Conservation (phyloP, 768 basidiomycete genomes). For the Boletus eberwhitei region DNA sequence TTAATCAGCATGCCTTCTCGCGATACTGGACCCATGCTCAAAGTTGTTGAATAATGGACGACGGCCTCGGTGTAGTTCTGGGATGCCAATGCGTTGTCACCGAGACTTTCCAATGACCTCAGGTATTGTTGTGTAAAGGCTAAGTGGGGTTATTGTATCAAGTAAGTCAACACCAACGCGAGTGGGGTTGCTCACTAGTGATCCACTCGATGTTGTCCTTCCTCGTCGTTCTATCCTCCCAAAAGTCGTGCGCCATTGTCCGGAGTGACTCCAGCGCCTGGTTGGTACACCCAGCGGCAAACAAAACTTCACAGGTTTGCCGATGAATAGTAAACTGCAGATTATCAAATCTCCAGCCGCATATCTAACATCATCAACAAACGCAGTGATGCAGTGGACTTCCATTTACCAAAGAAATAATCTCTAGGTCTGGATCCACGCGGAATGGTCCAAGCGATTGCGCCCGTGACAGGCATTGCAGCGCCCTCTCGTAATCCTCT, state of each 20-base stretch:
- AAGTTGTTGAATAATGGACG: background rate
- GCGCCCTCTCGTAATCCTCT: background rate
- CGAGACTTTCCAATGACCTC: background rate
- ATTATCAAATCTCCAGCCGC: slow-evolving; percentile 12
- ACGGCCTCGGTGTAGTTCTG: slow-evolving; percentile 2
- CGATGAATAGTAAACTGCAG: background rate
- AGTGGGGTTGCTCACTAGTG: background rate
- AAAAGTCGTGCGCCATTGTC: background rate
- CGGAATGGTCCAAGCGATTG: slow-evolving; percentile 5
- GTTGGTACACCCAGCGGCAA: background rate
- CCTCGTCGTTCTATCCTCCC: background rate
- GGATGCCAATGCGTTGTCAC: background rate
- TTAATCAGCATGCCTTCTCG: slow-evolving; percentile 2
- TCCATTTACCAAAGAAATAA: background rate
- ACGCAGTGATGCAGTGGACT: background rate
- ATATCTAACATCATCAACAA: slow-evolving; percentile 1
- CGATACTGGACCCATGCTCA: background rate
- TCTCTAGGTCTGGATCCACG: background rate
- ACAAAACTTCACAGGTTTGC: slow-evolving; percentile 2
- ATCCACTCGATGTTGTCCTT: slow-evolving; percentile 5
- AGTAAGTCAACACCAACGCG: background rate
- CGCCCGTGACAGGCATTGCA: background rate
- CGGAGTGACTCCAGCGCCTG: background rate
- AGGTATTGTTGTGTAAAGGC: slow-evolving; percentile 1
- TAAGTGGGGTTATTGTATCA: background rate